These are phyloP conservation scores for Crepidotus variabilis DNA, from an alignment of 768 basidiomycete genomes.

Conservation along the genomic window DNA sequence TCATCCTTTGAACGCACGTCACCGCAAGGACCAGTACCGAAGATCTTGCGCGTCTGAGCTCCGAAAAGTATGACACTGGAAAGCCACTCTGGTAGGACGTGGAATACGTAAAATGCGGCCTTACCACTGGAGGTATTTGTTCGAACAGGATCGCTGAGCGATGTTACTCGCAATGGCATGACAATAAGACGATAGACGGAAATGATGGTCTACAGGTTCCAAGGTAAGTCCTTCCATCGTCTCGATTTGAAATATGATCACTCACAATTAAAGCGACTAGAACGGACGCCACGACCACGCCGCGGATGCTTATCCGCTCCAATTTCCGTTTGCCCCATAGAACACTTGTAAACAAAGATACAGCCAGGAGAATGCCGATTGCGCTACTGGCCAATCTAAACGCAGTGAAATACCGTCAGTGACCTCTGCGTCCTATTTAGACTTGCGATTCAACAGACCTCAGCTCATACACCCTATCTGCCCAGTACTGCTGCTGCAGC, in stretches of 20 bases:
- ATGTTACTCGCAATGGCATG: slow-evolving; percentile 30
- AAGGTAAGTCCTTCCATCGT: not conserved
- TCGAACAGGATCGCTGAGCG: slow-evolving; percentile 29
- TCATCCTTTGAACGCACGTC: slow-evolving; percentile 29
- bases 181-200: slow-evolving; percentile 37
- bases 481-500: slow-evolving; percentile 14
- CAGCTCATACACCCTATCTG: slow-evolving; percentile 17
- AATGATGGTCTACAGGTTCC: slow-evolving; percentile 22
- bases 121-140: slow-evolving; percentile 33
- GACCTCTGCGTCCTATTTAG: not conserved
- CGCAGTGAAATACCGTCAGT: not conserved
- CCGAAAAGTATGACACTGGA: slow-evolving; percentile 23
- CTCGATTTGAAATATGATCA: not conserved
- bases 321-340: slow-evolving; percentile 20
- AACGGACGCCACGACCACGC: slow-evolving; percentile 16
- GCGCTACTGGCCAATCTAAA: slow-evolving; percentile 22
- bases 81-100: slow-evolving; percentile 42
- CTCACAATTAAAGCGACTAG: slow-evolving; percentile 29
- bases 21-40: slow-evolving; percentile 29
- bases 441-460: slow-evolving; percentile 11
- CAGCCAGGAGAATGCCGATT: slow-evolving; percentile 11
- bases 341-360: slow-evolving; percentile 12
- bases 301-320: slow-evolving; percentile 22
- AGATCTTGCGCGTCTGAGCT: slow-evolving; percentile 28
- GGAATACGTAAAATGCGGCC: slow-evolving; percentile 39